A percentile compares a stretch with the other conserved stretches of the same genome.
phyloP scores from a whole-genome alignment of 2,329 filamentous ascomycete species.

The Clonostachys byssicola region DNA sequence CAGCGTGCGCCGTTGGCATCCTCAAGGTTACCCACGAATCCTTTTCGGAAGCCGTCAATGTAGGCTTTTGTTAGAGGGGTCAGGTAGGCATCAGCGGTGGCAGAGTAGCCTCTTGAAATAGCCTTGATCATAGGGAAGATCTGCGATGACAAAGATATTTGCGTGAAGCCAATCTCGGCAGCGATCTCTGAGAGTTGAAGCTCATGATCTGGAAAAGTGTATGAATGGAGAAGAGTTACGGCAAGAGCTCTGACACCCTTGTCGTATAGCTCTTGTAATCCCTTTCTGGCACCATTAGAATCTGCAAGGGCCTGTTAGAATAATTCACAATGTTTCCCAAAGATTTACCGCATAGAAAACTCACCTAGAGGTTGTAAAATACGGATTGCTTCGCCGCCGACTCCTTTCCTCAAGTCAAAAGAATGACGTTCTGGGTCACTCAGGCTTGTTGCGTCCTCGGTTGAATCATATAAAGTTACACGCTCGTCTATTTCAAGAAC shows the following conservation, averaged over 20 bases:
- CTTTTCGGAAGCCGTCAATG: slow-evolving; percentile 71
- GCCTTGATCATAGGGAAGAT: slow-evolving; percentile 39
- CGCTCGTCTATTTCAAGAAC: slow-evolving; percentile 90
- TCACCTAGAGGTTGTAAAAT: slow-evolving; percentile 41
- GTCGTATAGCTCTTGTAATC: slow-evolving; percentile 59
- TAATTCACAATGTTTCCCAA: neutral
- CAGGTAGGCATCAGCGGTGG: slow-evolving; percentile 37
- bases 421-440: slow-evolving; percentile 31
- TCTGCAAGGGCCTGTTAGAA: slow-evolving; percentile 34
- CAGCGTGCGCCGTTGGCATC: slow-evolving; percentile 71
- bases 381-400: slow-evolving; percentile 66
- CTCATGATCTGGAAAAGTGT: slow-evolving; percentile 87
- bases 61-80: slow-evolving; percentile 33
- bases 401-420: slow-evolving; percentile 59
- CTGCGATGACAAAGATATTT: slow-evolving; percentile 57
- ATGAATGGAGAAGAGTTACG: slow-evolving; percentile 87
- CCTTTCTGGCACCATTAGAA: slow-evolving; percentile 43
- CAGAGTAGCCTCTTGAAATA: slow-evolving; percentile 33
- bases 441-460: slow-evolving; percentile 71
- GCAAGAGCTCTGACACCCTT: slow-evolving; percentile 75
- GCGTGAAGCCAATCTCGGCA: slow-evolving; percentile 66
- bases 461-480: slow-evolving; percentile 87
- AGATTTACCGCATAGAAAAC: neutral
- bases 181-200: slow-evolving; percentile 72
- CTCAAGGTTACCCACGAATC: slow-evolving; percentile 75